A percentile compares a stretch with the other conserved stretches of the same genome.
These are phyloP conservation scores for Phytopythium aichiense DNA, from an alignment of 352 stramenopile genomes.

Conservation along the genomic window DNA sequence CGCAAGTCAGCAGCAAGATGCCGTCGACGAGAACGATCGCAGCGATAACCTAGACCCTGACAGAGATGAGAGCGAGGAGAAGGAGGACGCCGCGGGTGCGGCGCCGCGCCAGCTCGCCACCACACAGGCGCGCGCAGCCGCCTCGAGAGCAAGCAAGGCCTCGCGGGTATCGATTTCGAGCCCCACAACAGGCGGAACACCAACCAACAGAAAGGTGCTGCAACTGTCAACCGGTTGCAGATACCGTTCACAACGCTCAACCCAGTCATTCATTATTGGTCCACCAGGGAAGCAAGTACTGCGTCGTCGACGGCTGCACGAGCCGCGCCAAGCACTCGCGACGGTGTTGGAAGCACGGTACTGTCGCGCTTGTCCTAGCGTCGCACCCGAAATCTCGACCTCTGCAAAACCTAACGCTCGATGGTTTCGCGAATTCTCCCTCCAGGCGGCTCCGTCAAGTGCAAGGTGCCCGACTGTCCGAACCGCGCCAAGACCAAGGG, in stretches of 20 bases:
- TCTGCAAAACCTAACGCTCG: not conserved
- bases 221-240: too few species aligned
- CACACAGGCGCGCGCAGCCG: not conserved
- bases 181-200: not conserved
- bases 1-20: not conserved
- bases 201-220: not conserved
- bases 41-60: not conserved
- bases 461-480: conserved; percentile 51
- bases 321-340: conserved; percentile 49
- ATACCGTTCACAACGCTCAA: too few species aligned
- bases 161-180: not conserved
- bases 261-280: not conserved
- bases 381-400: too few species aligned
- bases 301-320: conserved; percentile 38
- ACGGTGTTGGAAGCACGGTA: conserved; percentile 51
- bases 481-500: conserved; percentile 68
- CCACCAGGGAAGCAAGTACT: conserved; percentile 44
- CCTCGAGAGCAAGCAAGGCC: not conserved
- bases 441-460: conserved; percentile 40
- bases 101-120: not conserved
- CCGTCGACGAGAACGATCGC: not conserved
- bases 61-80: not conserved
- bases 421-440: not conserved
- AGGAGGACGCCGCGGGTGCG: not conserved
- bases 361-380: too few species aligned